Base-by-base conservation (phyloP, 1,139 yeast genomes). In the Nematodospora anomalae region DNA sequence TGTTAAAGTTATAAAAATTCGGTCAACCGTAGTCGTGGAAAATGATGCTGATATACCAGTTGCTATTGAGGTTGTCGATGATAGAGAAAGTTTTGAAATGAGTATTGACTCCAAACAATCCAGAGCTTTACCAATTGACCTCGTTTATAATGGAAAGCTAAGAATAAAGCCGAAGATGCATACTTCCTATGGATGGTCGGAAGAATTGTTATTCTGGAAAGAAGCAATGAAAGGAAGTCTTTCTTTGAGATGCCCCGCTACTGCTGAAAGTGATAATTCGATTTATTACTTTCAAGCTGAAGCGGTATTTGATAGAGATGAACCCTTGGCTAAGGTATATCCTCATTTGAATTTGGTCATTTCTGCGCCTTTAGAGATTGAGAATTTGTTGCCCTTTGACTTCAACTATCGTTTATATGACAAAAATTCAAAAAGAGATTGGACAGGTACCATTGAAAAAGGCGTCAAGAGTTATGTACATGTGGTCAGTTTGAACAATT, bases 351-450 rank as follows among this genome's bases (percentile, higher is more conserved):
- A 71, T 8, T 62, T 92, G 27, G 75, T 82, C 2, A 64, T 94
- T 15, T 81, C 95, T 0, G 90, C 98, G 1, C 97, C 98, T 0
- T 63, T 94, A 26, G 88, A 86, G 49, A 71, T 94, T 44, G 90
- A 85, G 49, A 94, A 94, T 50, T 64, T 88, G 40, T 60, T 94
- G 34, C 98, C 99, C 0, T 86, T 76, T 53, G 96, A 88, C 49
- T 64, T 90, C 35, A 70, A 76, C 15, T 89, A 84, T 58, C 68
- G 87, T 38, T 69, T 94, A 14, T 87, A 84, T 55, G 95, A 88
- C 54, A 86, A 87, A 52, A 79, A 78, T 15, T 68, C 81, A n/a
- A 77, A 76, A 40, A 74, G 74, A 44, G 94, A 83, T 43, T 83
- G 92, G 83, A 73, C 70, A 41, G 83, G 83, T 15, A 53, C 59